phyloP scores from a whole-genome alignment of 192 early-diverging fungal species.

The Coemansia sp. region DNA sequence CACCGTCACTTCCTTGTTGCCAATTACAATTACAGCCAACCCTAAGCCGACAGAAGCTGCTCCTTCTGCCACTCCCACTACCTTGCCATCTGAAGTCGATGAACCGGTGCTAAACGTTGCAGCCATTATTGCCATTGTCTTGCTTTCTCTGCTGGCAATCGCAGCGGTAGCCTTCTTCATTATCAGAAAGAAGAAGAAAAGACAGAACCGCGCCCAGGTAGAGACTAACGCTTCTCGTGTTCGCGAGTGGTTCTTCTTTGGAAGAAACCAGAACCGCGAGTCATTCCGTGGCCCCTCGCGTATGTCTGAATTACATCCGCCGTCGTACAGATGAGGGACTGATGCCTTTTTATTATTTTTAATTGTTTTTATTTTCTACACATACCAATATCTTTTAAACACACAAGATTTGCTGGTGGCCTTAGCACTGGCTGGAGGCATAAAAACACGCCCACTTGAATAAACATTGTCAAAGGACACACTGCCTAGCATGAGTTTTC shows the following conservation, averaged over 20 bases:
- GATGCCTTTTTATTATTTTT: neutral
- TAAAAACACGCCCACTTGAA: neutral
- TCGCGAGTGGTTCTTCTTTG: slow-evolving; percentile 3
- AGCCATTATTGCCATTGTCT: neutral
- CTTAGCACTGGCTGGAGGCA: neutral
- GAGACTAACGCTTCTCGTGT: neutral
- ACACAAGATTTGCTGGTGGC: neutral
- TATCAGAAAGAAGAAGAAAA: neutral
- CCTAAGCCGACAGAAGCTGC: neutral
- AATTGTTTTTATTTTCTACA: neutral
- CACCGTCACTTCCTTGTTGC: neutral
- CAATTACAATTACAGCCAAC: neutral
- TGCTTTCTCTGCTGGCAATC: neutral
- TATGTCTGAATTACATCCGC: neutral
- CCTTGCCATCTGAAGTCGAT: neutral
- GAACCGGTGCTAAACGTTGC: neutral
- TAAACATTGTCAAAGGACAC: neutral
- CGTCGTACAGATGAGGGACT: neutral
- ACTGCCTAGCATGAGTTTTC: neutral
- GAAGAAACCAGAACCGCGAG: neutral
- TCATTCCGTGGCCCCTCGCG: neutral
- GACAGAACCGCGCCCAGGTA: neutral
- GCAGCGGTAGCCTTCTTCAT: neutral
- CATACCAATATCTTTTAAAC: neutral
- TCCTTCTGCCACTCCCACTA: neutral